Base-by-base conservation (phyloP, 257 asterid species). In the Gardenia jasminoides region DNA sequence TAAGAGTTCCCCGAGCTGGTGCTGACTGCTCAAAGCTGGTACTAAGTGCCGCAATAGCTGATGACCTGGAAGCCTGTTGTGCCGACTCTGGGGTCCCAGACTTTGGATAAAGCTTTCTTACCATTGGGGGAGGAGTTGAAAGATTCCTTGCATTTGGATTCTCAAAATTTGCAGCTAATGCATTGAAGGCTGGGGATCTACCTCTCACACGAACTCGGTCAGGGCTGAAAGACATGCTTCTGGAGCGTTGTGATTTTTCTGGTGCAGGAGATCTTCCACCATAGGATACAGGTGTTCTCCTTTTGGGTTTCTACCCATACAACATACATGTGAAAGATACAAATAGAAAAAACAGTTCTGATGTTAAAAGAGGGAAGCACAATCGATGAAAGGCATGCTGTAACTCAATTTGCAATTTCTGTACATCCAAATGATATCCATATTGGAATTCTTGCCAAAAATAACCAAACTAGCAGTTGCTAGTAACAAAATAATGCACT, bases 201-300 rank as follows among this genome's bases (percentile, higher is more conserved):
- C 99, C 99, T 84, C 99, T 86, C 41, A 92, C 98, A 80, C 99
- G 99, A 85, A 90, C 99, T 88, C 98, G 86, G 56, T 96, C 99
- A 6, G 98, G 98, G 86, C 98, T 94, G 88, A 89, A 92, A 52
- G 99, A 96, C 96, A 96, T 86, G 87, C 98, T 96, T 90, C 99
- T 87, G 48, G 98, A 90, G 48, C 99, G 97, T 74, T 92, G 91
- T n/a, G 99, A 83, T 83, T 93, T 92, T 46, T 91, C 98, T 7
- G 95, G 96, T 64, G 88, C 92, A 50, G 95, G 87, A 74, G 99
- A 90, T 79, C 99, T 88, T 77, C 99, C 98, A 11, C 90, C 89
- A 68, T 91, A 83, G 20, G 97, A 88, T 71, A 79, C 89, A 7
- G 94, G 80, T 3, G 93, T 73, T 84, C 97, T 88, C 87, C 99